Percentiles rank a stretch among this genome's conserved stretches.
phyloP scores from a whole-genome alignment of 2,329 filamentous ascomycete genomes.

The Fulvia fulva region DNA sequence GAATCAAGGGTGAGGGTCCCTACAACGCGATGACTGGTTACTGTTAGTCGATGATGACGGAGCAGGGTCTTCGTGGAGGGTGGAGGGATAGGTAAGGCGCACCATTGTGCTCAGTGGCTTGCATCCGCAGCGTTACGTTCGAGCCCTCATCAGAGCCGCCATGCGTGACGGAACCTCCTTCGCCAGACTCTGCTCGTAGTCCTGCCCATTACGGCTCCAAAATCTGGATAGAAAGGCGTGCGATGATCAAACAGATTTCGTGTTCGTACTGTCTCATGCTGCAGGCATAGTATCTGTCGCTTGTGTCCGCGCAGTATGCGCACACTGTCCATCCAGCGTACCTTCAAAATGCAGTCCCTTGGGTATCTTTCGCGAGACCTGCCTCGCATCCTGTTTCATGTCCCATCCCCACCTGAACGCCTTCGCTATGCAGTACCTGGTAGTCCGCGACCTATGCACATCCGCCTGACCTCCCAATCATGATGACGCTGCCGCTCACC shows the following conservation, averaged over 20 bases:
- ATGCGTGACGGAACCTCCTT: not conserved
- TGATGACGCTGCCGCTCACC: not conserved
- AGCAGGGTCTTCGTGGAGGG: not conserved
- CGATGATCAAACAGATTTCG: not conserved
- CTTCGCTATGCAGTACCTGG: not conserved
- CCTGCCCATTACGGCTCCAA: not conserved
- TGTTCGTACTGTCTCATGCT: not conserved
- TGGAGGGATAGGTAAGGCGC: not conserved
- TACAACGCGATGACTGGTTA: not conserved
- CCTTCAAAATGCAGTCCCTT: not conserved
- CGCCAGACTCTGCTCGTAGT: not conserved
- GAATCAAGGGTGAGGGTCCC: not conserved
- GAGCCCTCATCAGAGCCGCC: not conserved
- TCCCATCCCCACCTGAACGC: slow-evolving; percentile 1
- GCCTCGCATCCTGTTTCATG: not conserved
- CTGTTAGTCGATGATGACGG: not conserved
- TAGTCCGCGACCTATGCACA: not conserved
- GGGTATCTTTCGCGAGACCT: slow-evolving; percentile 4
- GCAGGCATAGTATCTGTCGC: not conserved
- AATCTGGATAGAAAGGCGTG: not conserved
- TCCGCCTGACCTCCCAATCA: not conserved
- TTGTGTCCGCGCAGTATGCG: not conserved
- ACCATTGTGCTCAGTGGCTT: not conserved
- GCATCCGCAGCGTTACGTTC: not conserved
- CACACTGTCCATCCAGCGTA: not conserved